A percentile compares a stretch with the other conserved stretches of the same genome.
These are phyloP conservation scores for Nepenthes alata DNA, from an alignment of 179 eudicot species.

Conservation along the genomic window DNA sequence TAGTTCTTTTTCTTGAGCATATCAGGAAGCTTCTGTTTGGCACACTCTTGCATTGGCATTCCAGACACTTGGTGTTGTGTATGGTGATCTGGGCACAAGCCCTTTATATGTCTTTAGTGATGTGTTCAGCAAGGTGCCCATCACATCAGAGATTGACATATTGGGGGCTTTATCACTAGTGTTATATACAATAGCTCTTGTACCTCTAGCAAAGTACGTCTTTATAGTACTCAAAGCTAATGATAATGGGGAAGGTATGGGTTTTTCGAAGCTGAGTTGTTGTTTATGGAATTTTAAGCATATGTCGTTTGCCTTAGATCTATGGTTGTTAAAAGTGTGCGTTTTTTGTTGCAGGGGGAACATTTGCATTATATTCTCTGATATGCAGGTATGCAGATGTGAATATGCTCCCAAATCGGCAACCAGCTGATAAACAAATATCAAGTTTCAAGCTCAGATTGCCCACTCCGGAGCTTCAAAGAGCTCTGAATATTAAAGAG, in stretches of 20 bases:
- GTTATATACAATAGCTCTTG: slow-evolving; percentile 76
- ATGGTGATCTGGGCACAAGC: slow-evolving; percentile 97
- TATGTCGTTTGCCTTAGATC: too few relatives aligned
- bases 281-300: neutral
- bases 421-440: slow-evolving; percentile 70
- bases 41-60: slow-evolving; percentile 66
- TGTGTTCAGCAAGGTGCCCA: slow-evolving; percentile 85
- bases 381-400: slow-evolving; percentile 81
- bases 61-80: slow-evolving; percentile 97
- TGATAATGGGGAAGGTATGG: slow-evolving; percentile 89
- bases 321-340: slow-evolving; percentile 1
- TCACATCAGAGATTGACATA: slow-evolving; percentile 68
- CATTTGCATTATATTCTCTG: slow-evolving; percentile 84
- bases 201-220: slow-evolving; percentile 77
- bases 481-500: slow-evolving; percentile 77
- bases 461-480: slow-evolving; percentile 87
- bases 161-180: slow-evolving; percentile 83
- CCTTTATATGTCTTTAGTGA: slow-evolving; percentile 83
- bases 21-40: slow-evolving; percentile 61
- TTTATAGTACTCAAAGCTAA: slow-evolving; percentile 93
- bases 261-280: neutral
- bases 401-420: slow-evolving; percentile 77
- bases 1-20: neutral
- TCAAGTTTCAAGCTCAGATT: slow-evolving; percentile 82
- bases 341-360: slow-evolving; percentile 54